Percentiles rank a stretch among this genome's conserved stretches.
Evolutionary conservation across 352 stramenopile species (phyloP).

Genomic region (Pythium rhizo-oryzae): DNA sequence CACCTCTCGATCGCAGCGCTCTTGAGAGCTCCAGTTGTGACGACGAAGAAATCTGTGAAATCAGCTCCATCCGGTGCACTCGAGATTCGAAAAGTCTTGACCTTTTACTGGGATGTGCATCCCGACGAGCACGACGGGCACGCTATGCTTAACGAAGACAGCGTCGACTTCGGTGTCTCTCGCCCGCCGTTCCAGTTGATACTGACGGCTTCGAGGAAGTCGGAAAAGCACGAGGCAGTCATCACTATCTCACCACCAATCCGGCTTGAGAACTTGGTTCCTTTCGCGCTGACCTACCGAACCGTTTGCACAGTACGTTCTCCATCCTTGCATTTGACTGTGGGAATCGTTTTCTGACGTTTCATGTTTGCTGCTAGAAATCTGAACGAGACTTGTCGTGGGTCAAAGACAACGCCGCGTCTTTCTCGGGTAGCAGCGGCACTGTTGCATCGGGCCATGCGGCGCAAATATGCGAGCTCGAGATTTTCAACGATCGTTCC

Average conservation of each 20-base stretch:
- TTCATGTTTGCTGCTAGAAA: conserved; percentile 42
- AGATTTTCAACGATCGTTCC: conserved; percentile 61
- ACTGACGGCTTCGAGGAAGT: conserved; percentile 69
- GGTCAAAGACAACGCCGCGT: conserved; percentile 65
- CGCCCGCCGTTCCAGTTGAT: conserved; percentile 78
- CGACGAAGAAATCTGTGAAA: conserved; percentile 30
- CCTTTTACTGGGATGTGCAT: conserved; percentile 79
- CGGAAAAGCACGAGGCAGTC: conserved; percentile 73
- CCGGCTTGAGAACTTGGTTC: conserved; percentile 74
- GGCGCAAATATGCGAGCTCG: conserved; percentile 64
- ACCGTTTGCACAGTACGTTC: conserved; percentile 65
- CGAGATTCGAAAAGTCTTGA: conserved; percentile 66
- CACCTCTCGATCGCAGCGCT: conserved; percentile 61
- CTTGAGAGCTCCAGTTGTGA: conserved; percentile 37
- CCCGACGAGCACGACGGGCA: conserved; percentile 26
- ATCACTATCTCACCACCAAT: conserved; percentile 73
- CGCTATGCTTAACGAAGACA: conserved; percentile 1
- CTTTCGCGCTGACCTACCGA: conserved; percentile 73
- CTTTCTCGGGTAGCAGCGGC: conserved; percentile 62
- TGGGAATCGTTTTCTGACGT: background rate
- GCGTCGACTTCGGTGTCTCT: conserved; percentile 43
- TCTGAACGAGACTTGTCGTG: conserved; percentile 61
- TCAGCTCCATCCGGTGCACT: conserved; percentile 43
- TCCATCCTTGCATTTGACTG: background rate
- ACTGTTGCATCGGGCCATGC: conserved; percentile 58